Conservation (phyloP, 2,329 filamentous ascomycete species). For the Penicillium sp. region DNA sequence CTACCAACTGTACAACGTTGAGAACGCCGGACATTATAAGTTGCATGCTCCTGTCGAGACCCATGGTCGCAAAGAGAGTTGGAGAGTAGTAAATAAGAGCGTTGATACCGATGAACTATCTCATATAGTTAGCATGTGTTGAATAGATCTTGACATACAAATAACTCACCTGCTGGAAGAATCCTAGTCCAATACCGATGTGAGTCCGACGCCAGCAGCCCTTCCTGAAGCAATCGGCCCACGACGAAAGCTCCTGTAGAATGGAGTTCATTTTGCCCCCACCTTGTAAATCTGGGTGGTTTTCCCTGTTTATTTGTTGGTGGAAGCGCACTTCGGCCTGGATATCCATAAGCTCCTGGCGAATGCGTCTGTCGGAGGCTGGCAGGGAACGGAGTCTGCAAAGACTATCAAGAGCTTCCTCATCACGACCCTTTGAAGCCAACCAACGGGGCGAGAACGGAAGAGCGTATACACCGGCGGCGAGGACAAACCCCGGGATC, state of each 20-base stretch:
- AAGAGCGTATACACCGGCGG: slow-evolving; percentile 43
- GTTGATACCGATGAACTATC: slow-evolving; percentile 51
- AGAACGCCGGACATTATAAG: slow-evolving; percentile 55
- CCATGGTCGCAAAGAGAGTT: slow-evolving; percentile 55
- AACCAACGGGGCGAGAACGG: slow-evolving; percentile 59
- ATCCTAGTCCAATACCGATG: slow-evolving; percentile 54
- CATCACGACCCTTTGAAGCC: slow-evolving; percentile 46
- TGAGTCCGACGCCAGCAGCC: slow-evolving; percentile 52
- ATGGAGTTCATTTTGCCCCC: slow-evolving; percentile 36
- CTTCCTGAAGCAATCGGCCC: slow-evolving; percentile 51
- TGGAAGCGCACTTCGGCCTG: slow-evolving; percentile 55
- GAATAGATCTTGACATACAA: background rate
- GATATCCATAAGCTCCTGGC: slow-evolving; percentile 52
- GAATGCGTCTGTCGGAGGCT: slow-evolving; percentile 49
- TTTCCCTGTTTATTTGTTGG: slow-evolving; percentile 42
- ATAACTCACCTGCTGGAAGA: slow-evolving; percentile 53
- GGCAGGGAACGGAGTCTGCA: slow-evolving; percentile 51
- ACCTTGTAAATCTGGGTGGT: slow-evolving; percentile 40
- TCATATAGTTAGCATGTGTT: slow-evolving; percentile 8
- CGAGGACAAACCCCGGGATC: slow-evolving; percentile 39
- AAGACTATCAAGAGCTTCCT: slow-evolving; percentile 51
- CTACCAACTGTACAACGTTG: slow-evolving; percentile 51
- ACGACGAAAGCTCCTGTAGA: slow-evolving; percentile 50
- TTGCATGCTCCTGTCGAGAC: slow-evolving; percentile 46
- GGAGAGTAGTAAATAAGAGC: slow-evolving; percentile 61